Percentiles rank a stretch among this genome's conserved stretches.
Evolutionary conservation across 2,329 filamentous ascomycete species (phyloP).

Genomic region (Hymenoscyphus albidus): DNA sequence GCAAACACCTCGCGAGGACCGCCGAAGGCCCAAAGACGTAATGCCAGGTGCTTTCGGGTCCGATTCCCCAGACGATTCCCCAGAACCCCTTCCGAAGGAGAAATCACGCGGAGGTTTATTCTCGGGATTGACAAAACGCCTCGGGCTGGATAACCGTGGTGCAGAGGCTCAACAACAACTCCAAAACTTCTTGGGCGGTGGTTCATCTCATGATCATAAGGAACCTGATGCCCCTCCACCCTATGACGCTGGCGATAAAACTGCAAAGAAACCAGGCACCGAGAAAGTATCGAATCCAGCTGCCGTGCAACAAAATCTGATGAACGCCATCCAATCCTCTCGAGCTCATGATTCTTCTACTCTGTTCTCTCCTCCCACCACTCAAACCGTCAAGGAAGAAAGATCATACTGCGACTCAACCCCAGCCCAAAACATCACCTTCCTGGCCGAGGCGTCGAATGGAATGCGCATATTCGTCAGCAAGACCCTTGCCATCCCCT

Average conservation of each 20-base stretch:
- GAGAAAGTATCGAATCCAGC: slow-evolving; percentile 56
- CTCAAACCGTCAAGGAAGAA: slow-evolving; percentile 73
- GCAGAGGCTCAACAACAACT: slow-evolving; percentile 42
- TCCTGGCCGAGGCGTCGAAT: slow-evolving; percentile 65
- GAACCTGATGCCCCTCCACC: slow-evolving; percentile 26
- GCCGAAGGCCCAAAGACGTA: slow-evolving; percentile 41
- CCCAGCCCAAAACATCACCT: slow-evolving; percentile 68
- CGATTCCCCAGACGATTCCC: slow-evolving; percentile 56
- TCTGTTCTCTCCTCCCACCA: slow-evolving; percentile 69
- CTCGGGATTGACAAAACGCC: slow-evolving; percentile 59
- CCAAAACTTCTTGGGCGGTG: slow-evolving; percentile 41
- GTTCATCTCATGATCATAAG: slow-evolving; percentile 10
- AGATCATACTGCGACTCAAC: slow-evolving; percentile 81
- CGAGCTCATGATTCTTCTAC: slow-evolving; percentile 69
- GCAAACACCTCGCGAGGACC: slow-evolving; percentile 20
- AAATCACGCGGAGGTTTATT: slow-evolving; percentile 53
- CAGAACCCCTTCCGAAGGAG: slow-evolving; percentile 29
- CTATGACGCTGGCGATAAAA: slow-evolving; percentile 26
- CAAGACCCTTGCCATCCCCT: slow-evolving; percentile 47
- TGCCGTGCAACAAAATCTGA: slow-evolving; percentile 64
- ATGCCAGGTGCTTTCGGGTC: slow-evolving; percentile 73
- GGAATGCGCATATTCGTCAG: slow-evolving; percentile 72
- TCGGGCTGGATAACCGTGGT: slow-evolving; percentile 58
- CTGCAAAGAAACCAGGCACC: slow-evolving; percentile 15
- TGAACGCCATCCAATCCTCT: slow-evolving; percentile 74